A percentile compares a stretch with the other conserved stretches of the same genome.
phyloP scores from a whole-genome alignment of 2,329 filamentous ascomycete genomes.

The Colletotrichum costaricense region DNA sequence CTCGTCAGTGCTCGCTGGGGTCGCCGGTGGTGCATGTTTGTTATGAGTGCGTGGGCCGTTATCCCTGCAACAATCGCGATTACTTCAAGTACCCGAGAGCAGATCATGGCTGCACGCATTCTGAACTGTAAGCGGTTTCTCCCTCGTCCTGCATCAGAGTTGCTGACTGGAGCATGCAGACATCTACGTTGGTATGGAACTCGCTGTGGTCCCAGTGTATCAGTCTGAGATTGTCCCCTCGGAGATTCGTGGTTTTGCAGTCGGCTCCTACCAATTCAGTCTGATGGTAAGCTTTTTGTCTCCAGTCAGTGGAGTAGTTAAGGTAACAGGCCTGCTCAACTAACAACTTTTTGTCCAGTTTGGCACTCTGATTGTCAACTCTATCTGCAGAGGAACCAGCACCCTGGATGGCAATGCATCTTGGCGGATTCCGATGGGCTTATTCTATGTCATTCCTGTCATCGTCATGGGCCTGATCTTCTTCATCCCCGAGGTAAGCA shows the following conservation, averaged over 20 bases:
- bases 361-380: constrained; percentile 44
- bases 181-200: constrained; percentile 53
- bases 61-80: constrained; percentile 46
- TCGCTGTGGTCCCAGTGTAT: constrained; percentile 50
- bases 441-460: constrained; percentile 48
- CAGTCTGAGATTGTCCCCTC: constrained; percentile 49
- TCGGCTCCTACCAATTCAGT: constrained; percentile 49
- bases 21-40: constrained; percentile 49
- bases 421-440: constrained; percentile 48
- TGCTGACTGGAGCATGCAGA: constrained; percentile 31
- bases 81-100: constrained; percentile 43
- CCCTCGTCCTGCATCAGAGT: no score
- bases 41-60: constrained; percentile 50
- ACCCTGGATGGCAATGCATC: constrained; percentile 42
- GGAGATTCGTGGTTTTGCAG: constrained; percentile 45
- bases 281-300: constrained; percentile 36
- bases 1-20: constrained; percentile 45
- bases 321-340: background rate
- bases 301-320: no score
- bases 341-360: background rate
- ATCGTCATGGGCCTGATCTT: constrained; percentile 42
- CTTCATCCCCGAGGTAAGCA: constrained; percentile 43
- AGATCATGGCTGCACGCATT: constrained; percentile 49
- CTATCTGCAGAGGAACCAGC: constrained; percentile 45
- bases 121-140: constrained; percentile 42